Evolutionary conservation across 306 rosid species (phyloP).

Genomic region (Vigna angularis): DNA sequence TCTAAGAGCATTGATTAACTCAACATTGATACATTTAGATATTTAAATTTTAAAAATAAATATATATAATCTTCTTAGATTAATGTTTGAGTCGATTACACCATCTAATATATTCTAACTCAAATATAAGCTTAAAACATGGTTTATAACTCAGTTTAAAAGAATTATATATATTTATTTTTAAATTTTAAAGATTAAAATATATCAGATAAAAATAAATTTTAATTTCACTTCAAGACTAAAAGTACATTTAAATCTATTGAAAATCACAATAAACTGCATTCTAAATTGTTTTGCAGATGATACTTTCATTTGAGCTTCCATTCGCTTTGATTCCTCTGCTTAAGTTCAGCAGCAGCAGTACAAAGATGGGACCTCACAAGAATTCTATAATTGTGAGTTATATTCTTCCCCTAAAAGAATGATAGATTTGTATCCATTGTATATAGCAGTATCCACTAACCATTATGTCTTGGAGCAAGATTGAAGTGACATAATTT

Average conservation of each 20-base stretch:
- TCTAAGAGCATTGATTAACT: not conserved
- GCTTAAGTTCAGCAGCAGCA: conserved; percentile 83
- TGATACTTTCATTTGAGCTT: conserved; percentile 90
- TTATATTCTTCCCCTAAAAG: not conserved
- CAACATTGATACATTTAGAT: too few species aligned
- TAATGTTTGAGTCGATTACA: too few species aligned
- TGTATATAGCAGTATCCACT: not conserved
- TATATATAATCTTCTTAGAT: too few species aligned
- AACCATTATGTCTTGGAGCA: not conserved
- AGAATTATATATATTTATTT: too few species aligned
- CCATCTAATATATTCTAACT: too few species aligned
- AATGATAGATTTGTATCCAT: not conserved
- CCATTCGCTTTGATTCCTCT: conserved; percentile 93
- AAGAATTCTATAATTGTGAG: conserved; percentile 65
- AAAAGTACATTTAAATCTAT: too few species aligned
- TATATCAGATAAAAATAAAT: too few species aligned
- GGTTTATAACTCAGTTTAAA: too few species aligned
- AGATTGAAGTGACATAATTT: conserved; percentile 8
- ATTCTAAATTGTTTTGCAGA: conserved; percentile 55
- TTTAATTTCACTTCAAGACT: too few species aligned
- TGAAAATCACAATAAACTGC: not conserved
- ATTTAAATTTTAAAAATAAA: too few species aligned
- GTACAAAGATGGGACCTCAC: conserved; percentile 92
- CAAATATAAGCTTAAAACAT: too few species aligned
- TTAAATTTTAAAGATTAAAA: too few species aligned